Evolutionary conservation across 306 rosid species (phyloP).

Genomic region (Vachellia collinsii): DNA sequence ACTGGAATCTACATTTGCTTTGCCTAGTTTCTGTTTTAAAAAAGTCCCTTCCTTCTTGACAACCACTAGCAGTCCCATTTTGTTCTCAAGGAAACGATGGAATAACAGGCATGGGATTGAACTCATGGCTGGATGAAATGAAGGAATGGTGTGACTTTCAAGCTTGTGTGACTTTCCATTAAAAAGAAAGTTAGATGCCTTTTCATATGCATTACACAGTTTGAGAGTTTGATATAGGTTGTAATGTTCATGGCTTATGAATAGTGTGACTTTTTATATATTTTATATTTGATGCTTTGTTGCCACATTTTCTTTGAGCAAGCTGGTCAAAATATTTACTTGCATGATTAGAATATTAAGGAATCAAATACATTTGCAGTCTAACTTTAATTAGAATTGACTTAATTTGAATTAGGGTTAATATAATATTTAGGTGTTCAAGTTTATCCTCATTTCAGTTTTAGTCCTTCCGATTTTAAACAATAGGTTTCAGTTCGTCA

Average conservation of each 20-base stretch:
- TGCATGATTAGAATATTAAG: background rate
- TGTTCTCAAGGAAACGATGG: background rate
- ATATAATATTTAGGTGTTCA: too few relatives aligned
- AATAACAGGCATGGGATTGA: background rate
- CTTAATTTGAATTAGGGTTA: background rate
- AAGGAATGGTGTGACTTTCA: background rate
- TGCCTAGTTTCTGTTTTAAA: background rate
- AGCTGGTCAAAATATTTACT: background rate
- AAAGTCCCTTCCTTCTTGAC: background rate
- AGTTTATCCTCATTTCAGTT: too few relatives aligned
- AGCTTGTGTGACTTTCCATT: background rate
- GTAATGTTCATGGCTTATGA: background rate
- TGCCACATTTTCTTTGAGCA: background rate
- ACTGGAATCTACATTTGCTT: constrained; percentile 40
- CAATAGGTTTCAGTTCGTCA: too few relatives aligned
- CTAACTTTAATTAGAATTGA: background rate
- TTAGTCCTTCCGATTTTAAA: too few relatives aligned
- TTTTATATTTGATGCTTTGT: background rate
- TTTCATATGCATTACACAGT: background rate
- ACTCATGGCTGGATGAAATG: background rate
- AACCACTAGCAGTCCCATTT: background rate
- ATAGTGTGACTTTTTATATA: background rate
- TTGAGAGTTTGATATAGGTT: background rate
- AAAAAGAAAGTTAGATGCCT: background rate
- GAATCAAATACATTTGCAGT: background rate